Evolutionary conservation across 768 basidiomycete genomes (phyloP).

Genomic region (Hypholoma fasciculare): DNA sequence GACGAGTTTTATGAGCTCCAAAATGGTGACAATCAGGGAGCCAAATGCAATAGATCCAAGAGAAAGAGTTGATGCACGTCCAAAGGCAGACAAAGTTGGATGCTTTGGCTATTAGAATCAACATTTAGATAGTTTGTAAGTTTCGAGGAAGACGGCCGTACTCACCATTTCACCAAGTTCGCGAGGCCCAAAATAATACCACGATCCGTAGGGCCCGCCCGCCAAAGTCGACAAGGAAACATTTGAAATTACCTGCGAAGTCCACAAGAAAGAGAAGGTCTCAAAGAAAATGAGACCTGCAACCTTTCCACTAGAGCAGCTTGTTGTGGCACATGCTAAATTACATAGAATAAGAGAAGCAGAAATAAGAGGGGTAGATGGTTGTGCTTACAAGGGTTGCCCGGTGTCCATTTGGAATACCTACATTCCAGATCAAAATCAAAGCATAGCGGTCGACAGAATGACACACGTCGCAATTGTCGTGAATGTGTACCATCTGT

Average conservation of each 20-base stretch:
- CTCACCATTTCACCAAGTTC: constrained; percentile 63
- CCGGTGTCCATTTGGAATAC: constrained; percentile 74
- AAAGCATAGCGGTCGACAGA: neutral
- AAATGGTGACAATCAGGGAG: constrained; percentile 76
- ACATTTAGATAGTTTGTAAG: neutral
- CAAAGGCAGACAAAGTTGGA: constrained; percentile 69
- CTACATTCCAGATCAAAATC: constrained; percentile 19
- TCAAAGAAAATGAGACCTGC: constrained; percentile 77
- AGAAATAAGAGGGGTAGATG: neutral
- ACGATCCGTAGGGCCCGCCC: constrained; percentile 74
- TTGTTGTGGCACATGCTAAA: constrained; percentile 46
- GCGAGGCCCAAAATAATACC: constrained; percentile 86
- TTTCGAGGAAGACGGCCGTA: neutral
- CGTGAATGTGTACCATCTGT: constrained; percentile 78
- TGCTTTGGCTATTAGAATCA: constrained; percentile 53
- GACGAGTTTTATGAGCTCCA: constrained; percentile 68
- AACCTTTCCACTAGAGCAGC: constrained; percentile 74
- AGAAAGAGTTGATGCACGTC: constrained; percentile 74
- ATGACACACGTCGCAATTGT: constrained; percentile 63
- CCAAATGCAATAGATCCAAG: constrained; percentile 87
- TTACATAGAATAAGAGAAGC: neutral
- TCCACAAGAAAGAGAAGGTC: constrained; percentile 86
- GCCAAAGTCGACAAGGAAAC: constrained; percentile 78
- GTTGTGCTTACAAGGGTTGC: constrained; percentile 55
- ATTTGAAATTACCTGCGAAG: constrained; percentile 79